A percentile compares a stretch with the other conserved stretches of the same genome.
Evolutionary conservation across 129 eudicot species (phyloP).

Genomic region (Erigeron canadensis): DNA sequence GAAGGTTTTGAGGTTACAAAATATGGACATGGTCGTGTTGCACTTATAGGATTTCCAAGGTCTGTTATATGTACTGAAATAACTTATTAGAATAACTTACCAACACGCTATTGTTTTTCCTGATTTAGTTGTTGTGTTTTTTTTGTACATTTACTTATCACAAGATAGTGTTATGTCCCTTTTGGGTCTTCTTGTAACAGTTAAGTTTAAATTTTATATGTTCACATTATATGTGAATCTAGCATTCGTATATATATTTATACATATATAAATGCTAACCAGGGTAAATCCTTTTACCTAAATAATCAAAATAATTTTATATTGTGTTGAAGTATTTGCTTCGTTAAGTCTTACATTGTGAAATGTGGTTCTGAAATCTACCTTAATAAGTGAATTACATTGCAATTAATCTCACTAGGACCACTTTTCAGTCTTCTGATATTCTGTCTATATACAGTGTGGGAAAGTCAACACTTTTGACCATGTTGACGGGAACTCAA

Average conservation of each 20-base stretch:
- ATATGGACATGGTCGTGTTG: conserved; percentile 96
- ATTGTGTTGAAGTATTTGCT: conserved; percentile 1
- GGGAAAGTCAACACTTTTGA: conserved; percentile 93
- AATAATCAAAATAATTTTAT: background rate
- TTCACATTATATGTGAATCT: no score
- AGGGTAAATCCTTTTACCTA: no score
- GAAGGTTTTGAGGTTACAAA: conserved; percentile 98
- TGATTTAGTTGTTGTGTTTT: no score
- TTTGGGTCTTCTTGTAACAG: no score
- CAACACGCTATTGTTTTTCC: no score
- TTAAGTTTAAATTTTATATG: no score
- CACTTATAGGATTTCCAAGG: conserved; percentile 99
- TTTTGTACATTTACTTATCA: no score
- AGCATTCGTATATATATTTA: no score
- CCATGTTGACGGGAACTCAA: conserved; percentile 92
- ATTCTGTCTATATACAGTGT: conserved; percentile 49
- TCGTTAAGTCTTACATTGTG: conserved; percentile 1
- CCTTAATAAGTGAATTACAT: background rate
- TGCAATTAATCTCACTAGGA: conserved; percentile 4
- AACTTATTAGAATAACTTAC: no score
- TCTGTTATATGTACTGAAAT: conserved; percentile 23
- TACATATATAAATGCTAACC: no score
- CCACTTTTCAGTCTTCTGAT: background rate
- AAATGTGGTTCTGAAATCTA: conserved; percentile 3
- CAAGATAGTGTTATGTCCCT: no score